Conservation (phyloP, 495 filamentous ascomycete genomes). For the Xylaria bambusicola region DNA sequence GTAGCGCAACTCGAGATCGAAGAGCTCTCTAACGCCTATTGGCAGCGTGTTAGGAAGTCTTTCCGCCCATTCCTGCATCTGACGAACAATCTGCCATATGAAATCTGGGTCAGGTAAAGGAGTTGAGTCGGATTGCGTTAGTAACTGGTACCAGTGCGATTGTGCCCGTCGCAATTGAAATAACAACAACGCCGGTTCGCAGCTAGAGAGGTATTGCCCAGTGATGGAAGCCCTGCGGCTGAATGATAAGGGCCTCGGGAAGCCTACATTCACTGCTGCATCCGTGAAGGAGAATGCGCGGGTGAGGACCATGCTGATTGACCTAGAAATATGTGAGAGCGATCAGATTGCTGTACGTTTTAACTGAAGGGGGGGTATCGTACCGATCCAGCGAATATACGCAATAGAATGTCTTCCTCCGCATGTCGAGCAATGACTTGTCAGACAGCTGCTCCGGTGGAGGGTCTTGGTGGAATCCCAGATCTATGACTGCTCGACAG, state of each 20-base stretch:
- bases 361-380: slow-evolving; percentile 16
- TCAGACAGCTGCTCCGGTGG: slow-evolving; percentile 63
- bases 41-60: slow-evolving; percentile 60
- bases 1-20: slow-evolving; percentile 81
- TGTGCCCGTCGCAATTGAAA: slow-evolving; percentile 76
- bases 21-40: slow-evolving; percentile 62
- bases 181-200: slow-evolving; percentile 60
- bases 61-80: slow-evolving; percentile 68
- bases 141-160: slow-evolving; percentile 78
- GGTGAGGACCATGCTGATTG: slow-evolving; percentile 76
- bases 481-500: slow-evolving; percentile 78
- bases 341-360: background rate
- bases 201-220: slow-evolving; percentile 46
- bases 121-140: slow-evolving; percentile 68
- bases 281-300: slow-evolving; percentile 90
- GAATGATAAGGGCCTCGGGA: slow-evolving; percentile 43
- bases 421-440: slow-evolving; percentile 66
- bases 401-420: slow-evolving; percentile 80
- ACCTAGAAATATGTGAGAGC: slow-evolving; percentile 47
- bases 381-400: slow-evolving; percentile 86
- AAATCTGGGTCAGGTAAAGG: slow-evolving; percentile 60
- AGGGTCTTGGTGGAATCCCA: slow-evolving; percentile 88
- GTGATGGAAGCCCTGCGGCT: slow-evolving; percentile 37
- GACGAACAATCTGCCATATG: slow-evolving; percentile 63
- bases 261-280: slow-evolving; percentile 72